phyloP scores from a whole-genome alignment of 2,329 filamentous ascomycete genomes.

The Fusarium sp. region DNA sequence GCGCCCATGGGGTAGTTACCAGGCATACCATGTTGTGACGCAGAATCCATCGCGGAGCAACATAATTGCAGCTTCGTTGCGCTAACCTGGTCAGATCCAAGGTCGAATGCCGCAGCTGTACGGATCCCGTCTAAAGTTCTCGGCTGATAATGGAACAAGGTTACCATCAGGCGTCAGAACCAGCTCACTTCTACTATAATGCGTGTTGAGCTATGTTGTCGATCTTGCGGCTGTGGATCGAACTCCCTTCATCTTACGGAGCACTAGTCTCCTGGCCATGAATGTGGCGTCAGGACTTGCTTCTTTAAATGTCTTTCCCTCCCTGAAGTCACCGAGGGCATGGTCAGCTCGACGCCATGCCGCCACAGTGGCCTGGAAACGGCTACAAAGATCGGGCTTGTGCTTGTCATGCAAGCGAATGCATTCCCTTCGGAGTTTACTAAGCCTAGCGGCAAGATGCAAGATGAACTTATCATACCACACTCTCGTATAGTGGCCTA shows the following conservation, averaged over 20 bases:
- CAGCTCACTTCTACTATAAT: neutral
- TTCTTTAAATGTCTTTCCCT: conserved; percentile 24
- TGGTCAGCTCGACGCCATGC: conserved; percentile 19
- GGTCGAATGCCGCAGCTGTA: neutral
- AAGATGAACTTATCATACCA: neutral
- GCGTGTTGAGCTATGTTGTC: neutral
- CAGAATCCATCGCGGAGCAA: neutral
- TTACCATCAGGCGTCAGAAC: neutral
- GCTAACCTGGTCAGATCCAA: neutral
- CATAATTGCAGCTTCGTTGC: neutral
- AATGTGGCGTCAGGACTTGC: conserved; percentile 24
- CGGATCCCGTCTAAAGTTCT: neutral
- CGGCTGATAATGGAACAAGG: conserved; percentile 9
- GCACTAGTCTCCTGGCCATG: neutral
- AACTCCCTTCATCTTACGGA: conserved; percentile 24
- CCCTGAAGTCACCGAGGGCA: conserved; percentile 35
- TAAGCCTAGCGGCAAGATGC: neutral
- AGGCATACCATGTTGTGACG: neutral
- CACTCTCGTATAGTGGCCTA: neutral
- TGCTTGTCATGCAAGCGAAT: neutral
- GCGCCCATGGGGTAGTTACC: neutral
- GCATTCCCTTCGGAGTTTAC: neutral
- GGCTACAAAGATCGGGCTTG: neutral
- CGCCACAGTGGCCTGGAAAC: conserved; percentile 7
- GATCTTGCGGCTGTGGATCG: conserved; percentile 4